Conservation (phyloP, 768 basidiomycete species). For the Suillus subaureus region DNA sequence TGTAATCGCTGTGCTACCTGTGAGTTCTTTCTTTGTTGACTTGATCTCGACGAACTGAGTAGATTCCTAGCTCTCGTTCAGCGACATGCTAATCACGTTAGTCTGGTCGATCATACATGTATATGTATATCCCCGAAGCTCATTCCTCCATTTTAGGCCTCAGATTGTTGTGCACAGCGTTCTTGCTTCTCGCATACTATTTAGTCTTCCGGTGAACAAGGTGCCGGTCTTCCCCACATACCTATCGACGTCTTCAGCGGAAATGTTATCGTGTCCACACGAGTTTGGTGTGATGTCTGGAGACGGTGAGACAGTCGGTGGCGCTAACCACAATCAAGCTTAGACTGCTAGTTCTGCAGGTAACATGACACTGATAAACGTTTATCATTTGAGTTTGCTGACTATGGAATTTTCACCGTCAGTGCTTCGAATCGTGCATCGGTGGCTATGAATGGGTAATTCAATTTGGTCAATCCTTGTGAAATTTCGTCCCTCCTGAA, state of each 20-base stretch:
- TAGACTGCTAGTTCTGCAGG: neutral
- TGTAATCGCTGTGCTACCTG: neutral
- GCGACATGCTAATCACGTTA: neutral
- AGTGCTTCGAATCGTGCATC: neutral
- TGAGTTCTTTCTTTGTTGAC: neutral
- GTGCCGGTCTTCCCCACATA: neutral
- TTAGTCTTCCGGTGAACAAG: conserved; percentile 2
- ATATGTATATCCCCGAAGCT: neutral
- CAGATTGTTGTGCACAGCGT: conserved; percentile 9
- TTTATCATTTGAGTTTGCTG: neutral
- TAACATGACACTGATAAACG: neutral
- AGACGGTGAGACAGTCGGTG: neutral
- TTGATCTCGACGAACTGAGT: neutral
- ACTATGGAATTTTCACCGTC: neutral
- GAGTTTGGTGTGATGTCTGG: neutral
- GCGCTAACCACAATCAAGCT: neutral
- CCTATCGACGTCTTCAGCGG: neutral
- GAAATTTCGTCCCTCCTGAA: neutral
- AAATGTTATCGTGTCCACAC: neutral
- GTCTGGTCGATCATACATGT: neutral
- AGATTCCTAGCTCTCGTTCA: neutral
- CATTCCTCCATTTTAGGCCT: neutral
- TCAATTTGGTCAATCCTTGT: neutral
- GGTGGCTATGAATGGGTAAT: neutral
- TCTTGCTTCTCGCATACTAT: conserved; percentile 10